Evolutionary conservation across 352 stramenopile genomes (phyloP).

Genomic region (Globisporangium megalacanthum): DNA sequence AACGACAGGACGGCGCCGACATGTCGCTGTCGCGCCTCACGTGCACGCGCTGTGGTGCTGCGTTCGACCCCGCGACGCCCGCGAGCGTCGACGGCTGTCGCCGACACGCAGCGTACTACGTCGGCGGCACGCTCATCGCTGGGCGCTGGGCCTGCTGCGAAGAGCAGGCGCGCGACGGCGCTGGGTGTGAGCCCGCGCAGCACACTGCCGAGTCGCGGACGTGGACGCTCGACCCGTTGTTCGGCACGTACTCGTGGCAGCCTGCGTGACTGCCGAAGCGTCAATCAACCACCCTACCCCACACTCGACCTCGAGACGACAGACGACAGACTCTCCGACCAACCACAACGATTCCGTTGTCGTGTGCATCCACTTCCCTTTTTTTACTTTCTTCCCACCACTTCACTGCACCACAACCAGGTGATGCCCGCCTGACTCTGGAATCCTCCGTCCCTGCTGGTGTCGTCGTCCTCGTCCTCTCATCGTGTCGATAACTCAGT

Average conservation of each 20-base stretch:
- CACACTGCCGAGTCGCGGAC: slow-evolving; percentile 24
- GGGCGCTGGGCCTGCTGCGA: slow-evolving; percentile 50
- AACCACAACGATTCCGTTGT: no score
- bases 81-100: slow-evolving; percentile 29
- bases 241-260: slow-evolving; percentile 35
- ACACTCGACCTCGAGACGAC: no score
- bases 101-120: slow-evolving; percentile 42
- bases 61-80: slow-evolving; percentile 24
- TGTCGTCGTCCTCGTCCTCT: background rate
- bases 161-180: slow-evolving; percentile 24
- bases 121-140: slow-evolving; percentile 33
- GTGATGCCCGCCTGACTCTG: no score
- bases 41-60: slow-evolving; percentile 32
- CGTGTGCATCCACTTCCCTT: no score
- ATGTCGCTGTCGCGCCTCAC: background rate
- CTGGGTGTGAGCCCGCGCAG: slow-evolving; percentile 24
- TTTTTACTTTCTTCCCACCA: no score
- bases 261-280: slow-evolving; percentile 6
- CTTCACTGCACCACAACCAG: no score
- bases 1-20: background rate
- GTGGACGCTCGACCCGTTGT: slow-evolving; percentile 31
- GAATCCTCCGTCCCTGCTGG: no score
- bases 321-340: no score
- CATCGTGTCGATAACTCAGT: background rate
- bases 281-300: no score